phyloP scores from a whole-genome alignment of 805 yeast species.

The Ogataea naganishii region DNA sequence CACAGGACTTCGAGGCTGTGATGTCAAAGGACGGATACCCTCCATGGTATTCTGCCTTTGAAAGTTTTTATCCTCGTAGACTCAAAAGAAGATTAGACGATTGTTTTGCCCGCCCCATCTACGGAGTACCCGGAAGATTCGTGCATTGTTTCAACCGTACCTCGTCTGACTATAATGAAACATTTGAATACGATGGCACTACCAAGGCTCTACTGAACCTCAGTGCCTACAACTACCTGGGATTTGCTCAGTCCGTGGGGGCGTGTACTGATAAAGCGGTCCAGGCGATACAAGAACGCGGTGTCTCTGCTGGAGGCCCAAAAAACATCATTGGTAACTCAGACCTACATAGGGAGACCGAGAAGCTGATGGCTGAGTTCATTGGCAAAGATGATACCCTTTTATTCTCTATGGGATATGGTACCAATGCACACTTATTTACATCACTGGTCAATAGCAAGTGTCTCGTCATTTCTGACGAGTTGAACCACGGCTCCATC shows the following conservation, averaged over 20 bases:
- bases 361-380: slow-evolving; percentile 69
- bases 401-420: slow-evolving; percentile 89
- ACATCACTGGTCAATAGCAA: slow-evolving; percentile 76
- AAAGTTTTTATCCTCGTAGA: slow-evolving; percentile 87
- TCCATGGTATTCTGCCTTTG: slow-evolving; percentile 92
- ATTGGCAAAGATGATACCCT: slow-evolving; percentile 87
- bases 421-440: slow-evolving; percentile 87
- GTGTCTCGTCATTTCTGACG: slow-evolving; percentile 88
- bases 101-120: slow-evolving; percentile 92
- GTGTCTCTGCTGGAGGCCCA: slow-evolving; percentile 74
- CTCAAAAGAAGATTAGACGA: slow-evolving; percentile 87
- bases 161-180: slow-evolving; percentile 54
- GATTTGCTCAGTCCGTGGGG: slow-evolving; percentile 95
- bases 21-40: slow-evolving; percentile 84
- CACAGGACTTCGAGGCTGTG: slow-evolving; percentile 55
- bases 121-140: slow-evolving; percentile 94
- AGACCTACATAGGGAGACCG: slow-evolving; percentile 67
- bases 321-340: slow-evolving; percentile 68
- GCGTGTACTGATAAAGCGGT: slow-evolving; percentile 77
- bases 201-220: slow-evolving; percentile 74
- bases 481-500: slow-evolving; percentile 90
- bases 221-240: slow-evolving; percentile 88
- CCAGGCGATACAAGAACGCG: slow-evolving; percentile 53
- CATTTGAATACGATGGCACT: slow-evolving; percentile 69
- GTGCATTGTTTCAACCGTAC: slow-evolving; percentile 74